A percentile compares a stretch with the other conserved stretches of the same genome.
Evolutionary conservation across 2,329 filamentous ascomycete species (phyloP).

Genomic region (Aspergillus tamarii): DNA sequence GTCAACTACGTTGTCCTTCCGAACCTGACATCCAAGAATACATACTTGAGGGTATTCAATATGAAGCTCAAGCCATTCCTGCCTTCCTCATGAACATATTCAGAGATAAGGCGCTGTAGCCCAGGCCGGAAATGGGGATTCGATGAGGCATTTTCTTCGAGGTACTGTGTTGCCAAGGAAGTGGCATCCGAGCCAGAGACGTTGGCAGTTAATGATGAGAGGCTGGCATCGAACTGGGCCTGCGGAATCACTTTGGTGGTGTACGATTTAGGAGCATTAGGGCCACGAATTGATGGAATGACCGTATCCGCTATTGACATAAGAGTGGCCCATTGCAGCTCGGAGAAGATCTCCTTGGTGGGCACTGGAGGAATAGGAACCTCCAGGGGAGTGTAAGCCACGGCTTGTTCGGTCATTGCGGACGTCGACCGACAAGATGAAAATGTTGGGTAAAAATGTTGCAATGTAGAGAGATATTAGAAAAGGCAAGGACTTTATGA

Average conservation of each 20-base stretch:
- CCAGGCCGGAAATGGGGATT: constrained; percentile 54
- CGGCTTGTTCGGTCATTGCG: constrained; percentile 26
- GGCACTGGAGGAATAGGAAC: constrained; percentile 52
- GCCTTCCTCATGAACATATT: constrained; percentile 53
- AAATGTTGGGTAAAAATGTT: background rate
- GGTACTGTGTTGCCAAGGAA: constrained; percentile 47
- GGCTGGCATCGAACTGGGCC: constrained; percentile 45
- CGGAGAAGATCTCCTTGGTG: constrained; percentile 54
- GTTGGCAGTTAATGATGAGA: constrained; percentile 31
- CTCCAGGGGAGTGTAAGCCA: constrained; percentile 38
- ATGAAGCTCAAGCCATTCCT: constrained; percentile 55
- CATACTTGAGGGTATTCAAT: constrained; percentile 58
- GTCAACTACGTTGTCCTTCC: background rate
- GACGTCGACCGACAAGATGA: background rate
- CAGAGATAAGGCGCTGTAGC: constrained; percentile 52
- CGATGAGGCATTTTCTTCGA: constrained; percentile 52
- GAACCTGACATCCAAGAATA: background rate
- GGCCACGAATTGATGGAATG: constrained; percentile 56
- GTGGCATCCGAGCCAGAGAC: constrained; percentile 38
- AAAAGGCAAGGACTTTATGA: background rate
- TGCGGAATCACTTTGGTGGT: constrained; percentile 44
- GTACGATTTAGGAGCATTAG: constrained; percentile 35
- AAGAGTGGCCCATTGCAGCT: constrained; percentile 62
- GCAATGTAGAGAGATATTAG: background rate
- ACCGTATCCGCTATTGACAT: constrained; percentile 61